A percentile compares a stretch with the other conserved stretches of the same genome.
Evolutionary conservation across 306 rosid genomes (phyloP).

Genomic region (Senna siamea): DNA sequence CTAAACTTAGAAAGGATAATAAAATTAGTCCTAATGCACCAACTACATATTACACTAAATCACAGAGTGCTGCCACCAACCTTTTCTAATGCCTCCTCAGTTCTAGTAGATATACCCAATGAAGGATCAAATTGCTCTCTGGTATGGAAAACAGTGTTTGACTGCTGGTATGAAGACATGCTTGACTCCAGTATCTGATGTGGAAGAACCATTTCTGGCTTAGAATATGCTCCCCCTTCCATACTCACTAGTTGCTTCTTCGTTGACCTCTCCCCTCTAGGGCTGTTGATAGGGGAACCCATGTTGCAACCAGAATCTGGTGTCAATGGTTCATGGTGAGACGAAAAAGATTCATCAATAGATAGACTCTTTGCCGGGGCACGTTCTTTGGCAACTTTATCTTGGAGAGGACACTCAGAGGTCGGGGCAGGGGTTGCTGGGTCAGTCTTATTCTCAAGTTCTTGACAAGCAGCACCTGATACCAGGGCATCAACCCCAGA

Average conservation of each 20-base stretch:
- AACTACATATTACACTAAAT: conserved; percentile 31
- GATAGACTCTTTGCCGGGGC: conserved; percentile 65
- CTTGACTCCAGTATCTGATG: conserved; percentile 76
- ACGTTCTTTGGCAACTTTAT: conserved; percentile 58
- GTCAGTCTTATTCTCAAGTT: conserved; percentile 59
- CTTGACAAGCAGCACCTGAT: conserved; percentile 48
- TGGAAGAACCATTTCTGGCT: conserved; percentile 57
- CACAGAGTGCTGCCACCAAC: conserved; percentile 44
- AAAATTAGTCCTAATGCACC: conserved; percentile 34
- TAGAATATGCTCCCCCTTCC: conserved; percentile 53
- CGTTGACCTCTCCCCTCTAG: conserved; percentile 45
- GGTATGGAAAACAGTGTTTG: conserved; percentile 42
- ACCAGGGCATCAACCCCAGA: conserved; percentile 41
- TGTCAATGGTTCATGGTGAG: conserved; percentile 70
- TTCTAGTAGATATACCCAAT: conserved; percentile 43
- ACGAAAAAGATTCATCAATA: conserved; percentile 67
- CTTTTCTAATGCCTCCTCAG: conserved; percentile 39
- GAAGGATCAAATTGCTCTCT: conserved; percentile 58
- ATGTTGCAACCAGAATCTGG: conserved; percentile 75
- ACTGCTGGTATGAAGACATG: conserved; percentile 57
- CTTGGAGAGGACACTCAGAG: conserved; percentile 67
- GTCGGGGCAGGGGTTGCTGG: conserved; percentile 87
- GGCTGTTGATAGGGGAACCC: conserved; percentile 55
- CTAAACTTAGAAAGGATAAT: conserved; percentile 27
- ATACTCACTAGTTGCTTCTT: conserved; percentile 57